These are phyloP conservation scores for Penicillium decumbens DNA, from an alignment of 2,329 filamentous ascomycete genomes.

Conservation along the genomic window DNA sequence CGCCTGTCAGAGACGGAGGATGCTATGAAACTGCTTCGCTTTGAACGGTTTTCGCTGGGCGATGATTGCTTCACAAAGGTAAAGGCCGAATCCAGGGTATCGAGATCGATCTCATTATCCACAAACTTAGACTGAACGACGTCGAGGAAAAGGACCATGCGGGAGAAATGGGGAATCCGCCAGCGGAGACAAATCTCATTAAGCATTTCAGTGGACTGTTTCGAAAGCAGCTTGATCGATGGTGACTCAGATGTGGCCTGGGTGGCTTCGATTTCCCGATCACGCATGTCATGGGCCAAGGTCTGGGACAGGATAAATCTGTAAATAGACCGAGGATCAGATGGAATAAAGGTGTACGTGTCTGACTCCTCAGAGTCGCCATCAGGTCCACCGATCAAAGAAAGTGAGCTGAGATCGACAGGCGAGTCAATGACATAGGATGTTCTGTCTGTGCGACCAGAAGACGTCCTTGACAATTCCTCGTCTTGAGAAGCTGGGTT, in stretches of 20 bases:
- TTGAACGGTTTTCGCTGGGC: slow-evolving; percentile 57
- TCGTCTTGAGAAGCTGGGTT: slow-evolving; percentile 42
- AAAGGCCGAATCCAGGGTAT: slow-evolving; percentile 79
- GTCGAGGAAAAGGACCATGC: slow-evolving; percentile 76
- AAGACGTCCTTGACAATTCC: slow-evolving; percentile 46
- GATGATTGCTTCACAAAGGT: slow-evolving; percentile 71
- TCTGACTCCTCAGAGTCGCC: slow-evolving; percentile 44
- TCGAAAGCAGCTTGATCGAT: slow-evolving; percentile 59
- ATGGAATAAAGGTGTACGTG: slow-evolving; percentile 83
- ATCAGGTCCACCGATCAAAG: slow-evolving; percentile 49
- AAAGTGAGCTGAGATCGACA: slow-evolving; percentile 57
- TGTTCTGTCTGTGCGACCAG: slow-evolving; percentile 44
- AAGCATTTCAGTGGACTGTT: slow-evolving; percentile 73
- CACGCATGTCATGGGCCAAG: slow-evolving; percentile 58
- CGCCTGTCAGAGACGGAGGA: slow-evolving; percentile 54
- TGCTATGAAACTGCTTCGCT: slow-evolving; percentile 48
- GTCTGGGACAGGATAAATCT: slow-evolving; percentile 75
- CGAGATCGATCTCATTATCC: slow-evolving; percentile 73
- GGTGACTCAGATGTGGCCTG: slow-evolving; percentile 47
- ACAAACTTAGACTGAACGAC: slow-evolving; percentile 79
- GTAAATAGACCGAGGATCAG: slow-evolving; percentile 77
- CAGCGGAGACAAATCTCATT: slow-evolving; percentile 82
- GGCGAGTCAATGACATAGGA: slow-evolving; percentile 63
- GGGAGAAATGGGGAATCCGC: slow-evolving; percentile 79
- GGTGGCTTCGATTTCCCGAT: slow-evolving; percentile 49